Percentiles rank a stretch among this genome's conserved stretches.
Conservation (phyloP, 176 grass and related monocot species). For the Oryza australiensis region DNA sequence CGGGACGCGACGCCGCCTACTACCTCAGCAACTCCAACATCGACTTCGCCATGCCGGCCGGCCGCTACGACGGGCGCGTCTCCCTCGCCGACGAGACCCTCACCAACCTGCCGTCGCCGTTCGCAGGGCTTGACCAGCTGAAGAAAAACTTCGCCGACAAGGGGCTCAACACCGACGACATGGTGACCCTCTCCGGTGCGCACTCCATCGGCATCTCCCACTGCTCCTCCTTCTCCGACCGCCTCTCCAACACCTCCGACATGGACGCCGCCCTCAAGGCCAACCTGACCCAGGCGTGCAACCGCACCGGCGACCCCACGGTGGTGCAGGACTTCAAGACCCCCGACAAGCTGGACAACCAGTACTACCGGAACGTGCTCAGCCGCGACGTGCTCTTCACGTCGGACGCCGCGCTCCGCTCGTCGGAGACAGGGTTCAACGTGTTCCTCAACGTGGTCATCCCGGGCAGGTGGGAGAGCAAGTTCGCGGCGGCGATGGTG, state of each 20-base stretch:
- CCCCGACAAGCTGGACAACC: constrained; percentile 26
- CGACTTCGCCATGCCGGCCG: constrained; percentile 36
- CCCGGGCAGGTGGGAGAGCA: neutral
- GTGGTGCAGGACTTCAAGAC: constrained; percentile 13
- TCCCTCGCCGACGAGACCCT: constrained; percentile 28
- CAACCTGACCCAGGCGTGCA: neutral
- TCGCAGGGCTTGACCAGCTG: neutral
- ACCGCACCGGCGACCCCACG: neutral
- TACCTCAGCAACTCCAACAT: neutral
- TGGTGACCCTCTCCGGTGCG: constrained; percentile 24
- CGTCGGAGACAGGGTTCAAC: neutral
- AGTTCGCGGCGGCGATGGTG: constrained; percentile 33
- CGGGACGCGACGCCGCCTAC: constrained; percentile 39
- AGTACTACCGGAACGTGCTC: constrained; percentile 46
- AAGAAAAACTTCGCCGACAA: constrained; percentile 30
- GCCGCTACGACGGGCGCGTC: constrained; percentile 41
- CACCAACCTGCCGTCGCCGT: constrained; percentile 28
- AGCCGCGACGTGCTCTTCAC: constrained; percentile 15
- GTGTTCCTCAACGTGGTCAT: neutral
- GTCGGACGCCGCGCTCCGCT: constrained; percentile 19
- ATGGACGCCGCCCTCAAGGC: constrained; percentile 17
- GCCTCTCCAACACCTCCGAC: neutral
- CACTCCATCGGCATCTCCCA: constrained; percentile 24
- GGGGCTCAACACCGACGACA: constrained; percentile 5
- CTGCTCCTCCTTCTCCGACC: constrained; percentile 41